A percentile compares a stretch with the other conserved stretches of the same genome.
Conservation (phyloP, 768 basidiomycete genomes). For the Lactarius hatsudake region DNA sequence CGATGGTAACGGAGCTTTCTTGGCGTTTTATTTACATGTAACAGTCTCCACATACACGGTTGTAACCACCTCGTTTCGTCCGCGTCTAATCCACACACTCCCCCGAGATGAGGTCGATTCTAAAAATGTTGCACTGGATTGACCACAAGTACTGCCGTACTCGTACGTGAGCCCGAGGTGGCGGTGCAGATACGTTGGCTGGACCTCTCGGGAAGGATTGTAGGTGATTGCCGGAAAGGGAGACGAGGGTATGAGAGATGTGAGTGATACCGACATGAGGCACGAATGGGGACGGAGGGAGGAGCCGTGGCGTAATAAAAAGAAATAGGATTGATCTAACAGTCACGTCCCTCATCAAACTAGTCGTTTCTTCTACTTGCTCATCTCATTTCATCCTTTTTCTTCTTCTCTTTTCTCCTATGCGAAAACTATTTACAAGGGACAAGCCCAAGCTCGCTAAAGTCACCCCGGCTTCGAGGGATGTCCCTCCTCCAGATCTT, state of each 20-base stretch:
- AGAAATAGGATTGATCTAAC: not conserved
- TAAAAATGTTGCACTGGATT: not conserved
- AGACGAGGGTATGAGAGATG: no score
- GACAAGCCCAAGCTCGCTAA: slow-evolving; percentile 45
- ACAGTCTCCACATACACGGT: no score
- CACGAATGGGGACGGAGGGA: no score
- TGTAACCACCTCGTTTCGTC: no score
- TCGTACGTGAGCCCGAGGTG: no score
- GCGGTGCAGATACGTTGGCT: no score
- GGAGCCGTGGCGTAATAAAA: not conserved
- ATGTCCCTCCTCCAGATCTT: slow-evolving; percentile 33
- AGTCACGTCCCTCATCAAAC: slow-evolving; percentile 18
- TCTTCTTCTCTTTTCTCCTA: slow-evolving; percentile 29
- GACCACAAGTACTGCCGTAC: not conserved
- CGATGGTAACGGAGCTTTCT: not conserved
- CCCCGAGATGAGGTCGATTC: not conserved
- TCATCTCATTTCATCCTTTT: not conserved
- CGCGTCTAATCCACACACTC: not conserved
- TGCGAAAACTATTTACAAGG: slow-evolving; percentile 61
- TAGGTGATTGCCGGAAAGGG: no score
- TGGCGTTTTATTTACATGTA: not conserved
- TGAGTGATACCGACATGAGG: no score
- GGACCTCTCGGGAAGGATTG: no score
- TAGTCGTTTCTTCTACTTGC: not conserved
- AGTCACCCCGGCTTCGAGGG: slow-evolving; percentile 31